phyloP scores from a whole-genome alignment of 208 protist genomes.

The Phytomonas francai region DNA sequence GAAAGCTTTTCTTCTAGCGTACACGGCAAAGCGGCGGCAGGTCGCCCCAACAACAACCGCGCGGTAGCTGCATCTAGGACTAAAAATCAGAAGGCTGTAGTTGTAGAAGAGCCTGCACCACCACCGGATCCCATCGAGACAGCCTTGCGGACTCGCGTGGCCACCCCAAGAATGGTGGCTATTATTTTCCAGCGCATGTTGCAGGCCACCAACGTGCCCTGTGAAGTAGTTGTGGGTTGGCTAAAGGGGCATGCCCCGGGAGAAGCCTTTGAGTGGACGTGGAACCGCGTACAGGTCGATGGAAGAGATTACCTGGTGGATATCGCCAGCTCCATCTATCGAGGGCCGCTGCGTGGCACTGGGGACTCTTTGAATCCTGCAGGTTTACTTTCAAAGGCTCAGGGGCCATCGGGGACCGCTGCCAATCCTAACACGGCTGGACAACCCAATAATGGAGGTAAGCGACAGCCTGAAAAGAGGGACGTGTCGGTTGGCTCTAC shows the following conservation, averaged over 20 bases:
- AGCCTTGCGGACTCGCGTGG: conserved; percentile 33
- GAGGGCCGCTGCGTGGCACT: conserved; percentile 20
- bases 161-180: conserved; percentile 32
- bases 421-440: not conserved
- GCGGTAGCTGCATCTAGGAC: not conserved
- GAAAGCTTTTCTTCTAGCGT: too few relatives aligned
- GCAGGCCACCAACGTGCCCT: conserved; percentile 21
- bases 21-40: too few relatives aligned
- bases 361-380: not conserved
- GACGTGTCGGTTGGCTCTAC: too few relatives aligned
- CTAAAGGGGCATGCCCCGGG: conserved; percentile 40
- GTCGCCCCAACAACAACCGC: not conserved
- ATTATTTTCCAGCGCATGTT: conserved; percentile 57
- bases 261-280: conserved; percentile 56
- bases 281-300: conserved; percentile 59
- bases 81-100: conserved; percentile 11
- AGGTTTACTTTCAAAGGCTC: conserved; percentile 4
- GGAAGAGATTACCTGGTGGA: conserved; percentile 51
- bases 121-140: conserved; percentile 24
- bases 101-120: conserved; percentile 10
- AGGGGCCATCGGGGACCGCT: conserved; percentile 1
- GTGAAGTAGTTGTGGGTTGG: conserved; percentile 47
- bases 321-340: conserved; percentile 32
- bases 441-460: too few relatives aligned
- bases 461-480: too few relatives aligned